Conservation (phyloP, 495 filamentous ascomycete genomes). For the Penicillium chermesinum region DNA sequence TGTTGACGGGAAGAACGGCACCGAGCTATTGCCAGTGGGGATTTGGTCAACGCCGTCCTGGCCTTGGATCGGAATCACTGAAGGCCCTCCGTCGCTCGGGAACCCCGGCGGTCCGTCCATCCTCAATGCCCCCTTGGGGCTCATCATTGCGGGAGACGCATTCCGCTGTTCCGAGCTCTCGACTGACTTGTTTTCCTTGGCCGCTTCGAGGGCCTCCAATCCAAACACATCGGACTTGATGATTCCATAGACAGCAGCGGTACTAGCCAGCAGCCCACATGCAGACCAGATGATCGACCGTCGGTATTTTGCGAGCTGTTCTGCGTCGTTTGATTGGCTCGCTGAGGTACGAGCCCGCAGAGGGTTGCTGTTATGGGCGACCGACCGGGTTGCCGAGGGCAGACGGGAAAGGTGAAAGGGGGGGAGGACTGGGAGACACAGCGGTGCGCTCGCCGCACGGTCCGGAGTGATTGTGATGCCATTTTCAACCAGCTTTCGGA, state of each 20-base stretch:
- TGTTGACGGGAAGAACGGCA: slow-evolving; percentile 74
- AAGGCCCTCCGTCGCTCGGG: slow-evolving; percentile 27
- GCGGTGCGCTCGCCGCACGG: too few relatives aligned
- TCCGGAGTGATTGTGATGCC: background rate
- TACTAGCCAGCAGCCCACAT: slow-evolving; percentile 32
- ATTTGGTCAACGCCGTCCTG: slow-evolving; percentile 63
- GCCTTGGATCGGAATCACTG: slow-evolving; percentile 40
- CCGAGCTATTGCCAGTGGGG: slow-evolving; percentile 72
- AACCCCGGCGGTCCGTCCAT: slow-evolving; percentile 41
- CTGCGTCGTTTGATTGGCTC: background rate
- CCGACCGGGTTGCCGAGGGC: background rate
- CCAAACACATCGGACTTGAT: slow-evolving; percentile 40
- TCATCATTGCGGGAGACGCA: slow-evolving; percentile 2
- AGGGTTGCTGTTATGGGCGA: background rate
- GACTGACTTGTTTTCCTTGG: slow-evolving; percentile 3
- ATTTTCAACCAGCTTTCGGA: background rate
- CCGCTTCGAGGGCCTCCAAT: slow-evolving; percentile 17
- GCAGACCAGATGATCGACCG: slow-evolving; percentile 33
- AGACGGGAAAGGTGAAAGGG: background rate
- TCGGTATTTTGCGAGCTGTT: background rate
- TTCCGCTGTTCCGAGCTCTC: slow-evolving; percentile 1
- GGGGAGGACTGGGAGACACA: background rate
- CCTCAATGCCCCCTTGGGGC: slow-evolving; percentile 19
- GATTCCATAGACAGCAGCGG: slow-evolving; percentile 33
- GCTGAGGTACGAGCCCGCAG: background rate